phyloP scores from a whole-genome alignment of 1,284 basidiomycete genomes.

The Heliocybe sulcata region DNA sequence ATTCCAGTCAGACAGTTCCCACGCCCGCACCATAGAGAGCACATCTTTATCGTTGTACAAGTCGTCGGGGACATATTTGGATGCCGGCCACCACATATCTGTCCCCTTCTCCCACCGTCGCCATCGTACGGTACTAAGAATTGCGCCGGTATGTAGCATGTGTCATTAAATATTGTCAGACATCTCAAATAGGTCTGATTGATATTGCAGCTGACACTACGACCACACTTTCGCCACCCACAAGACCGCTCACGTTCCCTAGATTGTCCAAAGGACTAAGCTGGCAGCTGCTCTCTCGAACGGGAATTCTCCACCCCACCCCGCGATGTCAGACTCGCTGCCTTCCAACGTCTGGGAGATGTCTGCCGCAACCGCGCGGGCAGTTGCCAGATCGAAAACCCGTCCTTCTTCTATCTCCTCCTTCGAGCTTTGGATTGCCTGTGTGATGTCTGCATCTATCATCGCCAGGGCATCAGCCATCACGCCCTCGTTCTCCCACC shows the following conservation, averaged over 20 bases:
- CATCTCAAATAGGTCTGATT: too few species aligned
- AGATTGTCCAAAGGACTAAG: slow-evolving; percentile 55
- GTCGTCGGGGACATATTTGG: too few species aligned
- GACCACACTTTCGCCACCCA: too few species aligned
- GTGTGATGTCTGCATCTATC: slow-evolving; percentile 67
- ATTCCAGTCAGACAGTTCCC: too few species aligned
- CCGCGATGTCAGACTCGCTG: slow-evolving; percentile 40
- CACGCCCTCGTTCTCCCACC: slow-evolving; percentile 53
- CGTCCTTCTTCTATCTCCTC: slow-evolving; percentile 58
- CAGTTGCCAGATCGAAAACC: slow-evolving; percentile 35
- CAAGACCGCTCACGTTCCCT: slow-evolving; percentile 15
- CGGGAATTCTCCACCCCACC: slow-evolving; percentile 64
- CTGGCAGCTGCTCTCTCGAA: slow-evolving; percentile 56
- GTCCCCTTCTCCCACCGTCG: too few species aligned
- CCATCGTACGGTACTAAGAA: too few species aligned
- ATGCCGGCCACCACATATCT: too few species aligned
- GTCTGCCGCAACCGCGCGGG: slow-evolving; percentile 38
- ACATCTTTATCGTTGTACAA: too few species aligned
- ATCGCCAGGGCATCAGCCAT: slow-evolving; percentile 50
- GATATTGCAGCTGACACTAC: too few species aligned
- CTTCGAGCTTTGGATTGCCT: slow-evolving; percentile 73
- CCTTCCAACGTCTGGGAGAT: slow-evolving; percentile 43
- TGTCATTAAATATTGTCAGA: too few species aligned
- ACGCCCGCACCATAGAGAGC: too few species aligned
- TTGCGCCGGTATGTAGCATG: too few species aligned